Conservation (phyloP, 1,139 yeast species). For the Kodamaea sp. region DNA sequence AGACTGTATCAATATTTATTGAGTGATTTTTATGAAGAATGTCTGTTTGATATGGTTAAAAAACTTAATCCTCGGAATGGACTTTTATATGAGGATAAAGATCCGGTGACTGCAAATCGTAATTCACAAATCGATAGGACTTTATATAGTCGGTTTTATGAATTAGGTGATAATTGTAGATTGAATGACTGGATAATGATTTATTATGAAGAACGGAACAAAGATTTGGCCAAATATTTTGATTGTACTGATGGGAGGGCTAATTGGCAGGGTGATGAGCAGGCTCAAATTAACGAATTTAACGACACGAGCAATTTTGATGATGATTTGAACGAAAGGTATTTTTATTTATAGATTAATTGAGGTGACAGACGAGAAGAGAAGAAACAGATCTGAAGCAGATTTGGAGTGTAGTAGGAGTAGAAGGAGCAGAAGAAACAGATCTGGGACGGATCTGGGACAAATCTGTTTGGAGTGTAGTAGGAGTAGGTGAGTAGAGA, state of each 20-base stretch:
- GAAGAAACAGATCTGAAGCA: no score
- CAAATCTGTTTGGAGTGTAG: no score
- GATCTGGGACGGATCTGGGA: no score
- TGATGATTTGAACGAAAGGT: constrained; percentile 17
- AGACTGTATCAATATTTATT: constrained; percentile 9
- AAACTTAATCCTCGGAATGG: constrained; percentile 8
- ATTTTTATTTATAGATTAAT: constrained; percentile 4
- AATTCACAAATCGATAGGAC: constrained; percentile 5
- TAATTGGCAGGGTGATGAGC: neutral
- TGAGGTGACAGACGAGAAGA: no score
- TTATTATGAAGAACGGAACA: constrained; percentile 3
- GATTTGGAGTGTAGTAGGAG: no score
- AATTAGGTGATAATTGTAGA: constrained; percentile 5
- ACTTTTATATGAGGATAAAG: constrained; percentile 9
- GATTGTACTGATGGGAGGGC: neutral
- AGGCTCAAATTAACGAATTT: neutral
- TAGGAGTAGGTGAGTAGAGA: no score
- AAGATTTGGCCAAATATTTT: constrained; percentile 1
- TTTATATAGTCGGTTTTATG: constrained; percentile 4
- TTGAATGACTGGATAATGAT: constrained; percentile 4
- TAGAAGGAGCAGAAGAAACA: no score
- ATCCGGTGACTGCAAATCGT: constrained; percentile 9
- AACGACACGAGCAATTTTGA: constrained; percentile 15
- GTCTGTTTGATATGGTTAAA: constrained; percentile 1
- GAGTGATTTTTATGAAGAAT: constrained; percentile 7